Percentiles rank a stretch among this genome's conserved stretches.
phyloP scores from a whole-genome alignment of 805 yeast species.

The Sugiyamaella smithiae region DNA sequence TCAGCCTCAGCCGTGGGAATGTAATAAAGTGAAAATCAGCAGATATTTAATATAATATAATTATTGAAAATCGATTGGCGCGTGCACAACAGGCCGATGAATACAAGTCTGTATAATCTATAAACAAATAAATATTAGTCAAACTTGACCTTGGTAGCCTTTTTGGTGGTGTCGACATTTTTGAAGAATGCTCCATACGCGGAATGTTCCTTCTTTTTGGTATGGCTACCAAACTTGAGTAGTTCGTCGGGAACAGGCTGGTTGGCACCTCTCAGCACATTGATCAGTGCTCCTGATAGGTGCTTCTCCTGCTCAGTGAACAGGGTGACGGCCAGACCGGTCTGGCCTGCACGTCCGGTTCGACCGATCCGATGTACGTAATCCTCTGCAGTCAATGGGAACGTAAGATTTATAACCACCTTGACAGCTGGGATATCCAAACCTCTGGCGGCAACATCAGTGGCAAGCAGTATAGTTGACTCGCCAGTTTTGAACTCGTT shows the following conservation, averaged over 20 bases:
- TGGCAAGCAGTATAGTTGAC: conserved; percentile 77
- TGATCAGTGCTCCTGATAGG: conserved; percentile 88
- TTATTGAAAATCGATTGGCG: too few species aligned
- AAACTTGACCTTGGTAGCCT: conserved; percentile 86
- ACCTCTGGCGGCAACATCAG: conserved; percentile 98
- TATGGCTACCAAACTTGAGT: conserved; percentile 94
- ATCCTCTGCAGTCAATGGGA: conserved; percentile 95
- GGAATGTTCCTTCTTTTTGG: conserved; percentile 94
- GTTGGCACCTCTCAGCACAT: conserved; percentile 88
- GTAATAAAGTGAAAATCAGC: too few species aligned
- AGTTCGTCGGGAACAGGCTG: conserved; percentile 95
- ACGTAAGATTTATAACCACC: conserved; percentile 89
- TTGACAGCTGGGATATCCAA: conserved; percentile 96
- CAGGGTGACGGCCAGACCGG: conserved; percentile 91
- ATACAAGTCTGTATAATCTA: too few species aligned
- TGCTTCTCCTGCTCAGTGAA: conserved; percentile 98
- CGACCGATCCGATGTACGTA: conserved; percentile 97
- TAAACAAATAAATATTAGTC: conserved; percentile 34
- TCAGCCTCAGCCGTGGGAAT: too few species aligned
- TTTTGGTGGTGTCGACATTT: conserved; percentile 79
- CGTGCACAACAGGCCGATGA: too few species aligned
- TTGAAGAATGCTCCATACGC: conserved; percentile 98
- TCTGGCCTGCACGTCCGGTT: conserved; percentile 96
- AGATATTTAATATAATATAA: too few species aligned
- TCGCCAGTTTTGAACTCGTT: conserved; percentile 80